Conservation (phyloP, 2,329 filamentous ascomycete genomes). For the Diaporthe destruens region DNA sequence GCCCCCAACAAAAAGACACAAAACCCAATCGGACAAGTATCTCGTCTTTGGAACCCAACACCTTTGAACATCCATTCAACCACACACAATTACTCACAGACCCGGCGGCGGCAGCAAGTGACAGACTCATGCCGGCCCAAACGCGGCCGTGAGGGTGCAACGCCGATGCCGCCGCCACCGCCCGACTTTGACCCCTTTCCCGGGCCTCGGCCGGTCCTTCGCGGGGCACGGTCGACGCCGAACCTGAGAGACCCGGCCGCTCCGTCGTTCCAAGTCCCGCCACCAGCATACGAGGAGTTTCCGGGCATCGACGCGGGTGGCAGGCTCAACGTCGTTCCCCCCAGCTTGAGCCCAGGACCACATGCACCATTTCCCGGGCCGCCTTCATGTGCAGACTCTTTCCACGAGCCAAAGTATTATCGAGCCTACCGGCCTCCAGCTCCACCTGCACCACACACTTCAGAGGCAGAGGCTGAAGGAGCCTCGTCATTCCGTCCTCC, state of each 20-base stretch:
- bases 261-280: not conserved
- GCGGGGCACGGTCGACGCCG: slow-evolving; percentile 4
- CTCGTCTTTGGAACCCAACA: not conserved
- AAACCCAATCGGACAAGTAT: not conserved
- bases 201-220: slow-evolving; percentile 13
- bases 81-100: not conserved
- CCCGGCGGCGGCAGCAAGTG: not conserved
- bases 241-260: slow-evolving; percentile 1
- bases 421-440: slow-evolving; percentile 8
- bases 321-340: slow-evolving; percentile 10
- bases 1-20: slow-evolving; percentile 4
- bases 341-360: not conserved
- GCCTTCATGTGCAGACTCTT: slow-evolving; percentile 15
- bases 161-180: slow-evolving; percentile 5
- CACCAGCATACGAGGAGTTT: slow-evolving; percentile 21
- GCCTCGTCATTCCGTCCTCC: too few species aligned
- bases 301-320: slow-evolving; percentile 9
- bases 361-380: slow-evolving; percentile 3
- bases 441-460: not conserved
- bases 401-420: slow-evolving; percentile 15
- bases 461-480: too few species aligned
- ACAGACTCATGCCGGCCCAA: not conserved
- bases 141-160: not conserved
- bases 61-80: not conserved
- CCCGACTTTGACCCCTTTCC: slow-evolving; percentile 5